These are phyloP conservation scores for Rosellinia necatrix DNA, from an alignment of 2,329 filamentous ascomycete species.

Conservation along the genomic window DNA sequence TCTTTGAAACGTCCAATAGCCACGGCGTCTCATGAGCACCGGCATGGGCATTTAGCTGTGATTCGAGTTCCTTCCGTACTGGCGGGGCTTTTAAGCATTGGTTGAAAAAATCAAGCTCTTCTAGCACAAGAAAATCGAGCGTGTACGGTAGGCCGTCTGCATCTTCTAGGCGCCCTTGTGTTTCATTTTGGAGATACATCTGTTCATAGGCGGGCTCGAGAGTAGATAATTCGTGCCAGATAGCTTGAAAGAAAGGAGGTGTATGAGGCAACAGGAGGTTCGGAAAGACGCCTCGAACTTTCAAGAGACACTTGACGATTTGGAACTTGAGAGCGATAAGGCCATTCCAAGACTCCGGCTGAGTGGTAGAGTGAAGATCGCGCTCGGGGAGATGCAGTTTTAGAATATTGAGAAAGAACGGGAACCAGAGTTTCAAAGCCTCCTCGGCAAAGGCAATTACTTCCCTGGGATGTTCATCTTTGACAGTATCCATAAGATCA, in stretches of 20 bases:
- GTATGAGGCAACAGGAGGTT: slow-evolving; percentile 82
- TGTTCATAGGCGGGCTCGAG: slow-evolving; percentile 75
- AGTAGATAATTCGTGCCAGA: slow-evolving; percentile 84
- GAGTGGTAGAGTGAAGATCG: slow-evolving; percentile 54
- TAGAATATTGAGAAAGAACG: slow-evolving; percentile 82
- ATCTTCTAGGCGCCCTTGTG: slow-evolving; percentile 87
- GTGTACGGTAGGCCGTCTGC: slow-evolving; percentile 92
- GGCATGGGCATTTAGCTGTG: slow-evolving; percentile 68
- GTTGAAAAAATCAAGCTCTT: slow-evolving; percentile 94
- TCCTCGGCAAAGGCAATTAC: slow-evolving; percentile 91
- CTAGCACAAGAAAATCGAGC: slow-evolving; percentile 88
- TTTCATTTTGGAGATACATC: slow-evolving; percentile 84
- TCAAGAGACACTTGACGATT: slow-evolving; percentile 90
- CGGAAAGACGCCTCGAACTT: slow-evolving; percentile 83
- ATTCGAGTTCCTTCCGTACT: slow-evolving; percentile 86
- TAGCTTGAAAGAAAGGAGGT: slow-evolving; percentile 78
- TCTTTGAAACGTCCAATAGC: slow-evolving; percentile 85
- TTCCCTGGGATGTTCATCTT: slow-evolving; percentile 85
- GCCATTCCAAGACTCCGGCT: slow-evolving; percentile 76
- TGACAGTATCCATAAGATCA: slow-evolving; percentile 94
- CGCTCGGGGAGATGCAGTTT: slow-evolving; percentile 76
- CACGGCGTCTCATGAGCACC: slow-evolving; percentile 71
- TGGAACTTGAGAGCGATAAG: slow-evolving; percentile 87
- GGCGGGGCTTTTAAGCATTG: slow-evolving; percentile 85
- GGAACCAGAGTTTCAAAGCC: slow-evolving; percentile 80